phyloP scores from a whole-genome alignment of 1,284 basidiomycete genomes.

The Trametes hirsuta region DNA sequence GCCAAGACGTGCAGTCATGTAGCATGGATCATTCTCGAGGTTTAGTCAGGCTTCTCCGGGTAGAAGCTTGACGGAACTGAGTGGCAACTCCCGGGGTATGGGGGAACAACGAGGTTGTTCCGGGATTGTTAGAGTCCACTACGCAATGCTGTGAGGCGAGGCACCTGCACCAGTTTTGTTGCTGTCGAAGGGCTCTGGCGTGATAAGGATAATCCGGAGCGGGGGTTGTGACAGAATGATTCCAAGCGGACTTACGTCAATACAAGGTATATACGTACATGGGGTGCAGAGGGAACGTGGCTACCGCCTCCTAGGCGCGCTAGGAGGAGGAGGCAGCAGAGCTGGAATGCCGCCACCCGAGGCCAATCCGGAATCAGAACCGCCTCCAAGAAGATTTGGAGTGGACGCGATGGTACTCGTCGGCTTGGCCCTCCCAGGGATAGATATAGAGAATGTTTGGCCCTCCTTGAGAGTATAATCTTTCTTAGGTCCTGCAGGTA shows the following conservation, averaged over 20 bases:
- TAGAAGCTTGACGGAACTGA: background rate
- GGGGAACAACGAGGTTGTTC: constrained; percentile 14
- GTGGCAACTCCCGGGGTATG: background rate
- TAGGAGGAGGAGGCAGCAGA: constrained; percentile 77
- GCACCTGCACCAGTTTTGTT: background rate
- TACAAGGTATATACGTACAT: constrained; percentile 7
- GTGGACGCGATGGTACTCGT: constrained; percentile 8
- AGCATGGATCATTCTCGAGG: constrained; percentile 7
- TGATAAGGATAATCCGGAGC: constrained; percentile 5
- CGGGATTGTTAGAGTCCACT: constrained; percentile 8
- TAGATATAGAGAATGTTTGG: constrained; percentile 91
- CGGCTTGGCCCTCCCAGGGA: constrained; percentile 66
- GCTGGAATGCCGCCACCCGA: constrained; percentile 42
- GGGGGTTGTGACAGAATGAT: background rate
- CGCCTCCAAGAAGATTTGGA: constrained; percentile 30
- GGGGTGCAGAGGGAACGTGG: background rate
- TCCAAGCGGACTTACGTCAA: constrained; percentile 9
- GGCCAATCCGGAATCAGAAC: constrained; percentile 26
- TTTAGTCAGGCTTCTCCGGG: constrained; percentile 10
- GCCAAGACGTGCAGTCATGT: background rate
- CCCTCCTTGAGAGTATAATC: constrained; percentile 97
- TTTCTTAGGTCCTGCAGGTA: constrained; percentile 83
- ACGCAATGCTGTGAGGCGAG: background rate
- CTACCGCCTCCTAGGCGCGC: constrained; percentile 45
- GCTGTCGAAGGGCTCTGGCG: background rate